Conservation (phyloP, 371 early-diverging fungal genomes). For the Quaeritorhiza haematococci region DNA sequence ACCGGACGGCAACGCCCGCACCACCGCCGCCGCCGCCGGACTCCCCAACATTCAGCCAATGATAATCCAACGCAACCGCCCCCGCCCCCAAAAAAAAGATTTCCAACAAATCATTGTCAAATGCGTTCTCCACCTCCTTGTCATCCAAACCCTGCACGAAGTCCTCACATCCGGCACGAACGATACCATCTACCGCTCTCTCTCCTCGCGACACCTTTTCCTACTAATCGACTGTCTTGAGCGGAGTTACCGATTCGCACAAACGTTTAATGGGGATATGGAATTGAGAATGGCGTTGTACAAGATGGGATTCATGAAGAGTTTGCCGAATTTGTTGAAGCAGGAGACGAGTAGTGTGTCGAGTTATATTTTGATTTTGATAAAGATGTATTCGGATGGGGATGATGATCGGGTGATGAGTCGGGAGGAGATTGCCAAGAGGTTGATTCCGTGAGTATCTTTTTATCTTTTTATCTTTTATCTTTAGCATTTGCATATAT, state of each 20-base stretch:
- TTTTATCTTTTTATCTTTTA: not conserved
- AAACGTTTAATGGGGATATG: constrained; percentile 72
- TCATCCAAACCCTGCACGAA: constrained; percentile 74
- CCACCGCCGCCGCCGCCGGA: not conserved
- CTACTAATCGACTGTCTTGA: constrained; percentile 73
- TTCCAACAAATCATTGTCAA: constrained; percentile 74
- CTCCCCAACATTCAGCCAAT: constrained; percentile 4
- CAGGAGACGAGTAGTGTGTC: constrained; percentile 66
- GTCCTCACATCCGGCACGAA: constrained; percentile 43
- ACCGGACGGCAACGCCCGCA: constrained; percentile 7
- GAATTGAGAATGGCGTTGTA: constrained; percentile 76
- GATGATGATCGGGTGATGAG: constrained; percentile 18
- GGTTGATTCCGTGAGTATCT: constrained; percentile 43
- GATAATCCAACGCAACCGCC: not conserved
- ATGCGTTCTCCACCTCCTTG: constrained; percentile 70
- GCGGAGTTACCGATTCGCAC: constrained; percentile 76
- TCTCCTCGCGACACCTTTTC: constrained; percentile 58
- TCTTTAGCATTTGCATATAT: not conserved
- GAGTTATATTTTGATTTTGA: constrained; percentile 32
- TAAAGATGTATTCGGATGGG: constrained; percentile 40
- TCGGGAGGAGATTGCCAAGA: constrained; percentile 30
- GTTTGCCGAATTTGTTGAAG: constrained; percentile 81
- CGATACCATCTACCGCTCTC: constrained; percentile 51
- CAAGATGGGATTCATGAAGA: constrained; percentile 80
- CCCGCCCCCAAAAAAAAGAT: constrained; percentile 46